Evolutionary conservation across 2,329 filamentous ascomycete species (phyloP).

Genomic region (Aureobasidium sp.): DNA sequence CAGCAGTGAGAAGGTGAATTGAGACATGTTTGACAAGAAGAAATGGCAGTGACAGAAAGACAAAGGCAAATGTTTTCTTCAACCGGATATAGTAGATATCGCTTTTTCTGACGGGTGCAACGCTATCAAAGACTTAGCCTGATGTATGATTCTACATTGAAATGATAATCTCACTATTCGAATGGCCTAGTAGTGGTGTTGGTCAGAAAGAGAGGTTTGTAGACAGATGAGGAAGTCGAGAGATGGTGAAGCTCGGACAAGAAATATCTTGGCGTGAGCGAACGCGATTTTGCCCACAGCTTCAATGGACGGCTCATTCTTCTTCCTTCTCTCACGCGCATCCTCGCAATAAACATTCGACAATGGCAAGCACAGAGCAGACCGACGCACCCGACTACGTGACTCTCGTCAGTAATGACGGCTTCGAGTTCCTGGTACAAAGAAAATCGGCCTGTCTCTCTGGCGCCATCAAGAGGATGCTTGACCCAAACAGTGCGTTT

Average conservation of each 20-base stretch:
- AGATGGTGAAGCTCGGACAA: not conserved
- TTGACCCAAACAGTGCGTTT: slow-evolving; percentile 59
- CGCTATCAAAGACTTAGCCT: slow-evolving; percentile 2
- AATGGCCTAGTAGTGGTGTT: not conserved
- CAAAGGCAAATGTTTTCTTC: not conserved
- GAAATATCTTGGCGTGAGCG: not conserved
- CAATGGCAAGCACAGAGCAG: slow-evolving; percentile 11
- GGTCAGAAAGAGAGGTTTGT: not conserved
- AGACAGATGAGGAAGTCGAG: not conserved
- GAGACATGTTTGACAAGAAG: not conserved
- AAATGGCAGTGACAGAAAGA: not conserved
- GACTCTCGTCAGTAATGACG: slow-evolving; percentile 68
- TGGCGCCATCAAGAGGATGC: slow-evolving; percentile 66
- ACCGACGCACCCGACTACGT: slow-evolving; percentile 52
- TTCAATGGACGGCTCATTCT: not conserved
- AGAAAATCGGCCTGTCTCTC: slow-evolving; percentile 64
- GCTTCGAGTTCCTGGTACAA: slow-evolving; percentile 68
- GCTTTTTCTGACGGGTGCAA: not conserved
- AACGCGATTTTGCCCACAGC: not conserved
- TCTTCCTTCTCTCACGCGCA: not conserved
- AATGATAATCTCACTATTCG: not conserved
- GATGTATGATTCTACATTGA: not conserved
- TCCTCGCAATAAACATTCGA: not conserved
- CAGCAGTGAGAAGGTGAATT: not conserved
- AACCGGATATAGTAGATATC: not conserved